Conservation (phyloP, 768 basidiomycete genomes). For the Agrocybe chaxingu region DNA sequence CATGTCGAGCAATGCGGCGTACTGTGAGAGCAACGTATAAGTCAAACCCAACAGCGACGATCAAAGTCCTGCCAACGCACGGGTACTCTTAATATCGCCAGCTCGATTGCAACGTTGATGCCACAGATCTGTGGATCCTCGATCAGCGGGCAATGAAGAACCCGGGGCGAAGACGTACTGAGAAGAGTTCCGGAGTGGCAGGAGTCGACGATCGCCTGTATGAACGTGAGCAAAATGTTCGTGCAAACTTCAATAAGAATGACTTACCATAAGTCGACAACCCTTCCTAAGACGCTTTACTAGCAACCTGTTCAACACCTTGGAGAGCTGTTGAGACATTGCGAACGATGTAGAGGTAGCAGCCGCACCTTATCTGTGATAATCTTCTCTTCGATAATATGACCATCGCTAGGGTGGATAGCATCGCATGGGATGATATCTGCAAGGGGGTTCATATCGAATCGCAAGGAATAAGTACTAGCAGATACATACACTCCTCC, state of each 20-base stretch:
- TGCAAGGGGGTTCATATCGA: not conserved
- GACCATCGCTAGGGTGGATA: not conserved
- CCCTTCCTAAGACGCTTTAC: slow-evolving; percentile 5
- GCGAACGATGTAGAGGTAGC: not conserved
- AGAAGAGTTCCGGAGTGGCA: slow-evolving; percentile 13
- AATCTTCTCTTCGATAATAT: not conserved
- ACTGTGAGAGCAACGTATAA: not conserved
- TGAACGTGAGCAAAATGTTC: not conserved
- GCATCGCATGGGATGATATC: slow-evolving; percentile 13
- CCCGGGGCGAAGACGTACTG: not conserved
- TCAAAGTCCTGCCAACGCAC: slow-evolving; percentile 1
- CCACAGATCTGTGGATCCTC: slow-evolving; percentile 5
- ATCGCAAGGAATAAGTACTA: too few relatives aligned
- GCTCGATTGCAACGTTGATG: slow-evolving; percentile 13
- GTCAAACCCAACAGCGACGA: not conserved
- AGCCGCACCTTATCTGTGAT: slow-evolving; percentile 5
- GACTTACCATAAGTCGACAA: slow-evolving; percentile 4
- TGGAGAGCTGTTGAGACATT: not conserved
- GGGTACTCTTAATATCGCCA: slow-evolving; percentile 2
- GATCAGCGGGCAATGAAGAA: not conserved
- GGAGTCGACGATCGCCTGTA: slow-evolving; percentile 9
- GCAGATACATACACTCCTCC: slow-evolving; percentile 10
- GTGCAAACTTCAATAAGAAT: not conserved
- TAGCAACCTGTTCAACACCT: slow-evolving; percentile 1
- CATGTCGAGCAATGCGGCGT: not conserved